Evolutionary conservation across 1,284 basidiomycete genomes (phyloP), one percentile per base, ranked within the genome.

Genomic region (Chalciporus sp.): DNA sequence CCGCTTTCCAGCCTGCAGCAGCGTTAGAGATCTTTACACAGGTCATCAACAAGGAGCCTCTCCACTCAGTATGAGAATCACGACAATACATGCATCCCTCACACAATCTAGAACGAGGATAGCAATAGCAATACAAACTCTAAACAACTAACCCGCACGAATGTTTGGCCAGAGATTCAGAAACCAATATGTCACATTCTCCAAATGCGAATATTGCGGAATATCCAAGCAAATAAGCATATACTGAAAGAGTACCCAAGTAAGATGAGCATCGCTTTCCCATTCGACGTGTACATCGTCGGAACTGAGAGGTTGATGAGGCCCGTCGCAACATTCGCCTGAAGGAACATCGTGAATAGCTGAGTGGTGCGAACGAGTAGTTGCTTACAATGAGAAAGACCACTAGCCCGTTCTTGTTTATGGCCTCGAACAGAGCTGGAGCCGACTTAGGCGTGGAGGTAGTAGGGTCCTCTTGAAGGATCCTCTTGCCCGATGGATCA

Each of bases 271-370:
- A 96, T 79, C 1, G 92, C 86, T 35, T 73, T 64, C 23, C 55
- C 51, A 53, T 87, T 76, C 0, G 79, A 72, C 12, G 80, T 78
- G 65, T 95, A 94, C 85, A 98, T 95, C 5, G 94, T 98, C 61
- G 77, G 72, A 58, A 95, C 79, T 1, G 81, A 78, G 19, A 98
- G 63, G 68, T 98, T 99, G 57, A 97, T 76, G 16, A 92, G 58
- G 0, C 96, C 96, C 0, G 96, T 99, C 26, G 84, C 70, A 0
- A 97, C 69, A 69, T 99, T 99, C 0, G 94, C 91, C 90, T 94
- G 61, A 1, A 41, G 6, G 48, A 9, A 37, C 49, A 14, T 53
- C 33, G 58, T 20, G 54, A 37, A 31, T 17, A 17, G 23, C n/a
- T 42, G 2, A 27, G 10, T 2, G 0, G 16, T 17, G 23, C 26